A percentile compares a stretch with the other conserved stretches of the same genome.
Evolutionary conservation across 176 grass and related monocot genomes (phyloP).

Genomic region (Triticum timopheevii): DNA sequence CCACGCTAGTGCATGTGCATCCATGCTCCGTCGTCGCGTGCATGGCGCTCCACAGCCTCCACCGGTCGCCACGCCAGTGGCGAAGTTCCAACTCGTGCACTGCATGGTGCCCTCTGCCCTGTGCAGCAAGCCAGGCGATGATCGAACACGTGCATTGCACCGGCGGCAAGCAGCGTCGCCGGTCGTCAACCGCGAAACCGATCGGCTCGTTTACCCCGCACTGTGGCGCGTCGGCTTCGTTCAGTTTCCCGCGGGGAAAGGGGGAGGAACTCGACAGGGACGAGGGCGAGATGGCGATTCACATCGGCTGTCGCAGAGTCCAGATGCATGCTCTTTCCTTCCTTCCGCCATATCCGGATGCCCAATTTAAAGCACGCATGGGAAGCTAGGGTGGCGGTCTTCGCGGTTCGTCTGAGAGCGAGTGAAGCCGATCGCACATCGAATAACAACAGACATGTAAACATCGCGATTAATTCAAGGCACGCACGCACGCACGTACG

Average conservation of each 20-base stretch:
- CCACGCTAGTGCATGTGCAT: too few species aligned
- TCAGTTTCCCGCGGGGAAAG: conserved; percentile 14
- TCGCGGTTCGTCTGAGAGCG: neutral
- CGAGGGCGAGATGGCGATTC: neutral
- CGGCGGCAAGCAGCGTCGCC: neutral
- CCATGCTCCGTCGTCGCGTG: too few species aligned
- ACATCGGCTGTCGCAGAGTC: conserved; percentile 5
- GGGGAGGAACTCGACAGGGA: neutral
- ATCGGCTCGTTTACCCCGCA: neutral
- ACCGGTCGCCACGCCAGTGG: too few species aligned
- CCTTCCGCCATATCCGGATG: conserved; percentile 7
- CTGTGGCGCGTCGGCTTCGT: neutral
- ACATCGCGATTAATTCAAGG: neutral
- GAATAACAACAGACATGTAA: neutral
- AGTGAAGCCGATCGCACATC: neutral
- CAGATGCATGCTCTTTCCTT: conserved; percentile 4
- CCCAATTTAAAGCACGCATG: conserved; percentile 11
- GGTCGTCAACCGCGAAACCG: neutral
- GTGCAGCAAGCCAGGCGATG: neutral
- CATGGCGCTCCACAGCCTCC: too few species aligned
- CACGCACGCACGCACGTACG: neutral
- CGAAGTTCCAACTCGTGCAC: too few species aligned
- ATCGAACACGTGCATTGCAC: neutral
- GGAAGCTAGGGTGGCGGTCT: neutral
- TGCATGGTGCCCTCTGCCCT: neutral